Evolutionary conservation across 768 basidiomycete genomes (phyloP), one percentile per base, ranked within the genome.

Genomic region (Lyophyllum shimeji): DNA sequence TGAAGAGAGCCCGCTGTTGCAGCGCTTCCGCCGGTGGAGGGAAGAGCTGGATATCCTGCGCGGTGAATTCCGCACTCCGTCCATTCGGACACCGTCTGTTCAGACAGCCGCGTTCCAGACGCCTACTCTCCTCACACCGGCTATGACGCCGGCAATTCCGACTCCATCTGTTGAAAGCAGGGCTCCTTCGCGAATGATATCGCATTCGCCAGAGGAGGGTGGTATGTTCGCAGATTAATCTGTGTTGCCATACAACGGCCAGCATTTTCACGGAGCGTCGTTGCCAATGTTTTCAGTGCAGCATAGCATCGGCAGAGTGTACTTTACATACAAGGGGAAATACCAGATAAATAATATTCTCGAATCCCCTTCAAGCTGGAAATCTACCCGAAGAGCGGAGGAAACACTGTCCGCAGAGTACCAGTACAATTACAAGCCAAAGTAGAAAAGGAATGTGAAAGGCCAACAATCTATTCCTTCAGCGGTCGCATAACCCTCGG

Each of bases 21-120:
- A 64, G 11, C 80, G 77, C 55, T 76, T 80, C 55, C 64, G 63
- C 50, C 63, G 57, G 0, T 82, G 80, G 78, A 71, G 73, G 58
- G 63, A 71, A 23, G 79, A 80, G 52, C 55, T 81, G 23, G 61
- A 67, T 34, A 65, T 51, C 11, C 63, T 82, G 7, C 69, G 73
- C 20, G 65, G 58, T 7, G 66, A 64, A 29, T 23, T 55, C 34
- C 29, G 47, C 25, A 53, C 59, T 46, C 56, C 44, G 53, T 40
- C 39, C 39, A 40, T 40, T 3, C 39, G 39, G 39, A 18, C 39
- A n/a, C 39, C 17, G 3, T 40, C 39, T n/a, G 15, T 9, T 15
- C 39, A 40, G 39, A 18, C 39, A 40, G 5, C 39, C 5, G 39
- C 17, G 4, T 40, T 40, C n/a, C 7, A 5, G 17, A 40, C 39